phyloP scores from a whole-genome alignment of 192 early-diverging fungal genomes.

The Coemansia javaensis region DNA sequence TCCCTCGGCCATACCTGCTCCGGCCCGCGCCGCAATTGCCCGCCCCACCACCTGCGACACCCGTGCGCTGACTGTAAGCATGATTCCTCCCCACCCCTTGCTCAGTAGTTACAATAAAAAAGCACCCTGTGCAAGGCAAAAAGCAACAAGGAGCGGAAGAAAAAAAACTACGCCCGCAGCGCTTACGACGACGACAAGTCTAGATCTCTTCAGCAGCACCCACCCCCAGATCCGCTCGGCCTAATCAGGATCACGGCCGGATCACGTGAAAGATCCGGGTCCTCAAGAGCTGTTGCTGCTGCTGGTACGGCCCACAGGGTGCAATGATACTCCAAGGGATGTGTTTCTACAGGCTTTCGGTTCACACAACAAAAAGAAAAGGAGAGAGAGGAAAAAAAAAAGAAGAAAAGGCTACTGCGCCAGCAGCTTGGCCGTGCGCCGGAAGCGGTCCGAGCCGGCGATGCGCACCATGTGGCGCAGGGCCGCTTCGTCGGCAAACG shows the following conservation, averaged over 20 bases:
- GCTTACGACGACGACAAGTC: no score
- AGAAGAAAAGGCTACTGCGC: slow-evolving; percentile 3
- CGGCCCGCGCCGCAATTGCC: slow-evolving; percentile 7
- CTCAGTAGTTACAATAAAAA: no score
- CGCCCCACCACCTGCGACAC: neutral
- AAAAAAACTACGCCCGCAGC: slow-evolving; percentile 8
- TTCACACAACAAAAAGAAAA: slow-evolving; percentile 6
- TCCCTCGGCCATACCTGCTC: slow-evolving; percentile 5
- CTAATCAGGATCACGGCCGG: no score
- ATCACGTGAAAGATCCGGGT: no score
- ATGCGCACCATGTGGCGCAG: slow-evolving; percentile 3
- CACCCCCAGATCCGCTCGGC: no score
- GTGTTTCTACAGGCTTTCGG: no score
- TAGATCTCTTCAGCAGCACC: no score
- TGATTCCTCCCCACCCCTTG: neutral
- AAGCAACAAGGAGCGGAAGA: no score
- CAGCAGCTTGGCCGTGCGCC: slow-evolving; percentile 36
- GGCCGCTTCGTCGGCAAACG: neutral
- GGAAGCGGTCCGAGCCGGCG: slow-evolving; percentile 30
- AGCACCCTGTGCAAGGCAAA: no score
- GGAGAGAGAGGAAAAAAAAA: neutral
- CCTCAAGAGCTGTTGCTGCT: no score
- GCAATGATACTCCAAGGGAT: no score
- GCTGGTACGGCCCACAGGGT: no score
- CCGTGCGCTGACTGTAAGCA: slow-evolving; percentile 4